Evolutionary conservation across 176 grass and related monocot genomes (phyloP), one percentile per base, ranked within the genome.

Genomic region (Carex myosuroides): DNA sequence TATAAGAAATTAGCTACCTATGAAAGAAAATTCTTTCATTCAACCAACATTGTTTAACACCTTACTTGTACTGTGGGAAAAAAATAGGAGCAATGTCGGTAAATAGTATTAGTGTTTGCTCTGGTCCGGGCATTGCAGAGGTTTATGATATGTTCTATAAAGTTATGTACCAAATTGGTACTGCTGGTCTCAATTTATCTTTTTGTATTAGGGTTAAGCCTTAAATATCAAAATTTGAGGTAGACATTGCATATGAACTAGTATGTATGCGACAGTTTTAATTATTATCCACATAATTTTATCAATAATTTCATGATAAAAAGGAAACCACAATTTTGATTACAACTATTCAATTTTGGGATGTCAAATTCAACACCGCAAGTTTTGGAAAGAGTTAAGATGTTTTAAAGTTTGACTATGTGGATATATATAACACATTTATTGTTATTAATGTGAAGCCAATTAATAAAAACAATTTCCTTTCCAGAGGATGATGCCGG

Each of bases 401-500:
- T 30, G 71, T 26, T 54, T 9, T 7, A 4, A 76, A 52, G 16
- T 55, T 76, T 53, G 13, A 76, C 26, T 29, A 8, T 76, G 22
- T 69, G 1, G 3, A 39, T 11, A 81, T 12, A 39, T 11, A 84
- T 16, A 68, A 35, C 64, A 73, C 39, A 22, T 84, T 20, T 48
- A 48, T 22, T 2, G 46, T 79, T 59, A 5, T 59, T 13, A 46
- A 46, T 73, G 9, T 39, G 8, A 72, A 70, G 6, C 8, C 41
- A 16, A 10, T 67, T 35, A 26, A 39, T 39, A 46, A 46, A 46
- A 48, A 48, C 1, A 8, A 2, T 69, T 35, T 69, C 7, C 16
- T 73, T 73, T 73, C n/a, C 85, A 91, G 89, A 29, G 84, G 71
- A 94, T 92, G 86, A 41, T 91, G 57, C 94, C 94, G 69, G 79